Percentiles rank a stretch among this genome's conserved stretches.
These are phyloP conservation scores for Arthromyces matolae DNA, from an alignment of 768 basidiomycete species.

Conservation along the genomic window DNA sequence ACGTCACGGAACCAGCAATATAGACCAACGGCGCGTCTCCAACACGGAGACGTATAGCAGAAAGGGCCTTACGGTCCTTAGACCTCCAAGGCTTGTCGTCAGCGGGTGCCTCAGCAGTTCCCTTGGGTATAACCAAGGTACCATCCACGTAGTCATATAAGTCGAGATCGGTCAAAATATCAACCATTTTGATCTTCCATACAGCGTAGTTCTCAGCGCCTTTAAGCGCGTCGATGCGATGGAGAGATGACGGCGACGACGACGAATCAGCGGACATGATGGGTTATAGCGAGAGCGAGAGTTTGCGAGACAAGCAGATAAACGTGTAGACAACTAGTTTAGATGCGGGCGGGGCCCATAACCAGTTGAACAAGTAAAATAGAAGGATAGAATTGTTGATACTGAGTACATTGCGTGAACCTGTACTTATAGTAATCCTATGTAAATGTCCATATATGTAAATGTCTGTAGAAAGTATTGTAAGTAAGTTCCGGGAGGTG, in stretches of 20 bases:
- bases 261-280: background rate
- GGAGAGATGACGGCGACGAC: background rate
- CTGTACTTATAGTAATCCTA: background rate
- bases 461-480: background rate
- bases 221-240: slow-evolving; percentile 1
- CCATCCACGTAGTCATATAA: background rate
- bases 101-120: background rate
- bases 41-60: background rate
- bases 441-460: background rate
- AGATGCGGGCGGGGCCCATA: slow-evolving; percentile 5
- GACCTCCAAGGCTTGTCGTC: background rate
- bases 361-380: slow-evolving; percentile 1
- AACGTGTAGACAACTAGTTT: background rate
- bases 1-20: slow-evolving; percentile 18
- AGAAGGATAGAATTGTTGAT: background rate
- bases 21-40: no score
- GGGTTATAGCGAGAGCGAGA: background rate
- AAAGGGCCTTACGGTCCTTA: slow-evolving; percentile 2
- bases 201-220: slow-evolving; percentile 6
- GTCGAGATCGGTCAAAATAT: background rate
- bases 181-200: slow-evolving; percentile 7
- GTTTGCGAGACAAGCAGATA: background rate
- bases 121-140: background rate
- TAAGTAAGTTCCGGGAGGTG: slow-evolving; percentile 8
- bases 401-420: background rate